phyloP scores from a whole-genome alignment of 129 eudicot genomes.

The Helianthus annuus region DNA sequence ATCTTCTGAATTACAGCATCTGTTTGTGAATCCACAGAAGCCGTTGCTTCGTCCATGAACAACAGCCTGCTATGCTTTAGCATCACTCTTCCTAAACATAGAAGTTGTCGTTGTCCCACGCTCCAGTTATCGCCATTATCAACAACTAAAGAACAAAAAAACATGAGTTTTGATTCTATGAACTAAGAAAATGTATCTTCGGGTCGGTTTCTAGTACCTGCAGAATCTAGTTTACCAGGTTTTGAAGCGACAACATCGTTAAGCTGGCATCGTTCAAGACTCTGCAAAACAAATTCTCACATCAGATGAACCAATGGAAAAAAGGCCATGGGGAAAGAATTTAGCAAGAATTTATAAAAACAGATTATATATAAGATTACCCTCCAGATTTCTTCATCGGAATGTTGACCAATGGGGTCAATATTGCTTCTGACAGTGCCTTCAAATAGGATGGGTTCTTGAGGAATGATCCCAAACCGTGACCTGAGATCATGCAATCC shows the following conservation, averaged over 20 bases:
- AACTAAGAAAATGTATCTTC: background rate
- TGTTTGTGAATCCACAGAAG: constrained; percentile 93
- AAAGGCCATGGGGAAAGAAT: background rate
- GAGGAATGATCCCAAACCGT: constrained; percentile 90
- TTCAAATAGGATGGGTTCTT: constrained; percentile 87
- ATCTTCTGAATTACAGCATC: constrained; percentile 84
- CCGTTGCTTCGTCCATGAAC: constrained; percentile 98
- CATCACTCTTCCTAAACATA: constrained; percentile 85
- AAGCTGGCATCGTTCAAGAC: constrained; percentile 92
- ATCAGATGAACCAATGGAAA: background rate
- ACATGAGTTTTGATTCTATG: background rate
- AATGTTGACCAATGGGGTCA: constrained; percentile 71
- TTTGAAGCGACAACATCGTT: constrained; percentile 80
- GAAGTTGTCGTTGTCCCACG: constrained; percentile 90
- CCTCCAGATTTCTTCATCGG: constrained; percentile 92
- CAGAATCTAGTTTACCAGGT: constrained; percentile 78
- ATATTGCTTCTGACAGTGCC: constrained; percentile 90
- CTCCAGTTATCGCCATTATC: constrained; percentile 94
- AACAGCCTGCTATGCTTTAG: constrained; percentile 68
- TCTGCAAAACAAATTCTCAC: constrained; percentile 36
- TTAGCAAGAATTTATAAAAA: background rate
- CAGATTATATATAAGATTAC: constrained; percentile 24
- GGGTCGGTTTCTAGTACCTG: constrained; percentile 44
- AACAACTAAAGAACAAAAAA: constrained; percentile 44
- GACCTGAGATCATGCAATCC: constrained; percentile 93